Base-by-base conservation (phyloP, 129 eudicot species). In the Tagetes erecta region DNA sequence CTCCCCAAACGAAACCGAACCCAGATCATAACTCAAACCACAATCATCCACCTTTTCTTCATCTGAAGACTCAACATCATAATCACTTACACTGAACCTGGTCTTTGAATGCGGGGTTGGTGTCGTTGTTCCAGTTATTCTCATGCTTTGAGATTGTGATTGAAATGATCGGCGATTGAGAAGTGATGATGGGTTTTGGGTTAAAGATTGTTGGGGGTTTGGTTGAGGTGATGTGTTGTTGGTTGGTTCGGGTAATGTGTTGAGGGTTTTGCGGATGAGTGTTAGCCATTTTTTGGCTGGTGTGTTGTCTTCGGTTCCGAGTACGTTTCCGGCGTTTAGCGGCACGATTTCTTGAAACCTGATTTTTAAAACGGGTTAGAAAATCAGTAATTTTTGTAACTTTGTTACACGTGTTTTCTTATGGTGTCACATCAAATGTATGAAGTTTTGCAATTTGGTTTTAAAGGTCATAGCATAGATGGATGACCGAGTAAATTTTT, bases 311-410 rank as follows among this genome's bases (percentile, higher is more conserved):
- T 94, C 98, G 47, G 97, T 83, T 37, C 98, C 97, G 78, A 94
- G 87, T 6, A 94, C 98, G 75, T 94, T 94, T 63, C 98, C 97
- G 38, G 98, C 97, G 84, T 94, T 94, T 71, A 94, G 71, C 52
- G 98, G 98, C 72, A 94, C 98, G 46, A 94, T 86, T 82, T 90
- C 98, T 72, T 94, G 98, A 77, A 94, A 94, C 89, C 98, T 94
- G 27, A 20, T 20, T 20, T 20, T 20, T 20, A 20, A 76, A 12
- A 52, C 11, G 11, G 4, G 34, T 51, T 2, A 9, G 9, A 9
- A 42, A 42, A 42, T 5, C 27, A 20, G 27, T 20, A 20, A 20
- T 20, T 20, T 20, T 20, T 20, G 27, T 20, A 20, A 20, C 27
- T 20, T 20, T 20, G 27, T 20, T 20, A 20, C 27, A 20, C 27